These are phyloP conservation scores for Rhizopogon rudus DNA, from an alignment of 768 basidiomycete genomes.

Conservation along the genomic window DNA sequence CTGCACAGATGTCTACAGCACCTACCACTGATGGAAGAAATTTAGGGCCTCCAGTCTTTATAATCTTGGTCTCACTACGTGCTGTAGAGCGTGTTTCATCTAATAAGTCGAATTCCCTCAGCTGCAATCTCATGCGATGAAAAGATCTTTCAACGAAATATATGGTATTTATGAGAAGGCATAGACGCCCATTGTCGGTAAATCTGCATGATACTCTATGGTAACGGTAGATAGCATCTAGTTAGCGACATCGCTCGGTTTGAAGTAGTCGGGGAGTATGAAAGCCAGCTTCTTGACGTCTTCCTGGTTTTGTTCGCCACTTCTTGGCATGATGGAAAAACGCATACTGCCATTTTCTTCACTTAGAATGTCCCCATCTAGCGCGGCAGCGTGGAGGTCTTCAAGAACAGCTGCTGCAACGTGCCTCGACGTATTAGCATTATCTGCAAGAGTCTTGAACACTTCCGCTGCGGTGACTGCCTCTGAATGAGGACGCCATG, in stretches of 20 bases:
- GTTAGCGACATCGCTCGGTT: constrained; percentile 2
- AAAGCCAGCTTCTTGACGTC: constrained; percentile 67
- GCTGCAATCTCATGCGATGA: too few species aligned
- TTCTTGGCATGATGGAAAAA: constrained; percentile 76
- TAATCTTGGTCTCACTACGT: too few species aligned
- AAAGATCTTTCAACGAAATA: too few species aligned
- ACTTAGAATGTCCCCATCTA: constrained; percentile 49
- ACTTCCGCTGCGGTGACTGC: constrained; percentile 91
- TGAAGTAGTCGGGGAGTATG: constrained; percentile 77
- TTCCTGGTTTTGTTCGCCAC: constrained; percentile 47
- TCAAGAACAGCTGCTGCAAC: constrained; percentile 68
- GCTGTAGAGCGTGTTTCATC: too few species aligned
- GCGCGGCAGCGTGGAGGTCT: constrained; percentile 57
- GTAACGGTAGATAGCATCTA: background rate
- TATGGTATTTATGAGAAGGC: too few species aligned
- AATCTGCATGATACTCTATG: background rate
- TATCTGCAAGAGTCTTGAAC: constrained; percentile 79
- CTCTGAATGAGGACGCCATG: constrained; percentile 79
- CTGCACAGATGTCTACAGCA: too few species aligned
- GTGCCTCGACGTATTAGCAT: constrained; percentile 81
- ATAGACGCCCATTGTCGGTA: background rate
- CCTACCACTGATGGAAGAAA: too few species aligned
- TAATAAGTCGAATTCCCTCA: too few species aligned
- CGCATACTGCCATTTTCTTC: constrained; percentile 82
- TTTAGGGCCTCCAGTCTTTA: too few species aligned